These are phyloP conservation scores for Gyromitra esculenta DNA, from an alignment of 2,329 filamentous ascomycete species.

Conservation along the genomic window DNA sequence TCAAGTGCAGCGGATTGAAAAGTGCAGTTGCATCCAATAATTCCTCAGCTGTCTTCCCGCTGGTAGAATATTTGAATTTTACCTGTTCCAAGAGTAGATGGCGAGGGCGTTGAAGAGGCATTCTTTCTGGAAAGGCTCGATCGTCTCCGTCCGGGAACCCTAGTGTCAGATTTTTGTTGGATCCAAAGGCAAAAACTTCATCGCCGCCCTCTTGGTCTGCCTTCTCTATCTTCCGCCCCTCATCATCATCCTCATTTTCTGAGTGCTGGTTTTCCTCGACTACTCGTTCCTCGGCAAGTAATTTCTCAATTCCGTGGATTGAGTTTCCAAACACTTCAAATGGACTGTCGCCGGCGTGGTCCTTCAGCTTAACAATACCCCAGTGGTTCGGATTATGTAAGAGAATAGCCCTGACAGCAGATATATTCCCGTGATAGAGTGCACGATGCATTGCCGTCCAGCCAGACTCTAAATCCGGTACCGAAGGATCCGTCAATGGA, in stretches of 20 bases:
- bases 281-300: slow-evolving; percentile 54
- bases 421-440: slow-evolving; percentile 58
- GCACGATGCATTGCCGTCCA: slow-evolving; percentile 88
- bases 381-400: slow-evolving; percentile 76
- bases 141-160: slow-evolving; percentile 97
- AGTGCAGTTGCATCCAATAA: slow-evolving; percentile 49
- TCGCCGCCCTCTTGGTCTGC: slow-evolving; percentile 68
- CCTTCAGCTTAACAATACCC: slow-evolving; percentile 71
- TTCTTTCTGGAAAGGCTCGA: slow-evolving; percentile 88
- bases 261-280: slow-evolving; percentile 64
- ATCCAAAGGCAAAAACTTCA: slow-evolving; percentile 92
- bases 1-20: slow-evolving; percentile 51
- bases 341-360: slow-evolving; percentile 91
- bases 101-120: slow-evolving; percentile 78
- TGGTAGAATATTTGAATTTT: slow-evolving; percentile 59
- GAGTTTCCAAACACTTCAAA: slow-evolving; percentile 92
- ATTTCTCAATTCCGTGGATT: slow-evolving; percentile 73
- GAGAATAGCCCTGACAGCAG: slow-evolving; percentile 76
- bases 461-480: slow-evolving; percentile 88
- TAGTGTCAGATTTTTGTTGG: slow-evolving; percentile 92
- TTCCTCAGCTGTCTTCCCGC: slow-evolving; percentile 24
- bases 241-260: slow-evolving; percentile 67
- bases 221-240: slow-evolving; percentile 51
- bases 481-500: slow-evolving; percentile 83
- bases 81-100: slow-evolving; percentile 72